These are phyloP conservation scores for Fusarium hainanense DNA, from an alignment of 2,329 filamentous ascomycete genomes.

Conservation along the genomic window DNA sequence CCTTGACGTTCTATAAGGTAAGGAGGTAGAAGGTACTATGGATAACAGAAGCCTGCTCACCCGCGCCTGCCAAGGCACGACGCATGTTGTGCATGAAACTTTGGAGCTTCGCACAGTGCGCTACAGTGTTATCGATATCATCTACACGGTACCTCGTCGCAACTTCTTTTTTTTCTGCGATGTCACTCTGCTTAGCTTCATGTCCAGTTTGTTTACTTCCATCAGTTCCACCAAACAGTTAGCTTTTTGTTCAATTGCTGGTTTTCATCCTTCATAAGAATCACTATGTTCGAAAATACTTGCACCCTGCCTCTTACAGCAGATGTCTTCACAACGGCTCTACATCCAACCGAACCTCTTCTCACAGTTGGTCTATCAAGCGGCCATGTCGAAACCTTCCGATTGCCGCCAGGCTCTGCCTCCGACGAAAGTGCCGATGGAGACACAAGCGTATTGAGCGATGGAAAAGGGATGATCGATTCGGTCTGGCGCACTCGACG, in stretches of 20 bases:
- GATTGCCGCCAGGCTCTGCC: constrained; percentile 68
- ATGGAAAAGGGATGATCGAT: constrained; percentile 80
- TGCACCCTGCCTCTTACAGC: constrained; percentile 87
- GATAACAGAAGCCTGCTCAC: not conserved
- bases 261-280: not conserved
- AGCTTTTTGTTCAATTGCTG: not conserved
- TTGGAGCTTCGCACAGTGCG: not conserved
- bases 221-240: not conserved
- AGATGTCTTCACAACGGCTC: constrained; percentile 88
- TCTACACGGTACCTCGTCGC: not conserved
- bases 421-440: constrained; percentile 63
- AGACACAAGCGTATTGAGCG: constrained; percentile 62
- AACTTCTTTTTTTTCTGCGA: constrained; percentile 11
- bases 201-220: not conserved
- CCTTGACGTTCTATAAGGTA: not conserved
- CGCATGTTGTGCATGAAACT: not conserved
- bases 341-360: constrained; percentile 86
- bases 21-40: not conserved
- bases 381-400: constrained; percentile 87
- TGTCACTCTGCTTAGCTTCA: not conserved
- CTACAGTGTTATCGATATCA: not conserved
- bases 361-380: constrained; percentile 86
- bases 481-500: constrained; percentile 87
- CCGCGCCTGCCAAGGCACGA: not conserved
- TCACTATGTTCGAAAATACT: constrained; percentile 87